Percentiles rank a stretch among this genome's conserved stretches.
Evolutionary conservation across 2,329 filamentous ascomycete species (phyloP).

Genomic region (Cercospora brassicicola): DNA sequence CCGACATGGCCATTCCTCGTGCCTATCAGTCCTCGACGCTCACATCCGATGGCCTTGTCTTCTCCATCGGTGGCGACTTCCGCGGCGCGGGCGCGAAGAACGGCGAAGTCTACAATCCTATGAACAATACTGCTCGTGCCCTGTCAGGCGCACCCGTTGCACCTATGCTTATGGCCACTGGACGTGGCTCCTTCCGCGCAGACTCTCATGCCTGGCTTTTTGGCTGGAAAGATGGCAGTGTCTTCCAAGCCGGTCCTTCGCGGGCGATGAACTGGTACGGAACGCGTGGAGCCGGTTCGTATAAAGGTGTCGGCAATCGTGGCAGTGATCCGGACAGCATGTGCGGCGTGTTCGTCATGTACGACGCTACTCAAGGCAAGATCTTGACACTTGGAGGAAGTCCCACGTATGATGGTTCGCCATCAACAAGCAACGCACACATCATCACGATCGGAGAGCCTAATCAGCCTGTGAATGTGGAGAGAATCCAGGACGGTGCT

Average conservation of each 20-base stretch:
- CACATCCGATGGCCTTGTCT: not conserved
- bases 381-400: not conserved
- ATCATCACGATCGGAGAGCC: not conserved
- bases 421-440: not conserved
- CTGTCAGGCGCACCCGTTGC: not conserved
- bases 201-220: not conserved
- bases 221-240: not conserved
- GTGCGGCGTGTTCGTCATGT: not conserved
- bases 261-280: not conserved
- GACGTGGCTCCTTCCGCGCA: not conserved
- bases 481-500: too few relatives aligned
- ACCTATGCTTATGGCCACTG: not conserved
- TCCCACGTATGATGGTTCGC: not conserved
- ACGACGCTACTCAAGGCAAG: not conserved
- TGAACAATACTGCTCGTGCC: not conserved
- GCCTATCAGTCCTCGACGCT: not conserved
- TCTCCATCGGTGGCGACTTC: not conserved
- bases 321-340: not conserved
- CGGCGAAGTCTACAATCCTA: not conserved
- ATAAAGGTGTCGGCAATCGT: not conserved
- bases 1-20: not conserved
- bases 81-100: not conserved
- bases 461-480: too few relatives aligned
- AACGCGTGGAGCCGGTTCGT: not conserved
- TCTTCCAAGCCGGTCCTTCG: not conserved